Conservation (phyloP, 306 rosid species). For the Adenanthera pavonina region DNA sequence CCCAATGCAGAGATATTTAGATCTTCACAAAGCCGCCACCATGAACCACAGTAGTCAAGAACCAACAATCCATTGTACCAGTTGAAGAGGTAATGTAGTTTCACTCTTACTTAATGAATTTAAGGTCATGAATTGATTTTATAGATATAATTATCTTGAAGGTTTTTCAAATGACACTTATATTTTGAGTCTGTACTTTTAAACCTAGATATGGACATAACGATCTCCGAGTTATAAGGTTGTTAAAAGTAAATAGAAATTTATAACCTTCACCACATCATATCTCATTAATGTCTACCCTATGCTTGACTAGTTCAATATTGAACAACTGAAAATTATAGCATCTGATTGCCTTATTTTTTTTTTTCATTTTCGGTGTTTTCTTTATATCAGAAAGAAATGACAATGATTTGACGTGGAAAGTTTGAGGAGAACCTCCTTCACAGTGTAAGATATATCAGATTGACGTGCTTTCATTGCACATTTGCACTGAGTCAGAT, state of each 20-base stretch:
- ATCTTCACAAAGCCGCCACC: background rate
- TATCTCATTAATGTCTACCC: background rate
- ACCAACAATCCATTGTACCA: background rate
- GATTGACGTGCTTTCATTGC: background rate
- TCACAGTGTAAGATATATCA: background rate
- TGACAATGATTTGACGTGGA: background rate
- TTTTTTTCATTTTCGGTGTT: too few relatives aligned
- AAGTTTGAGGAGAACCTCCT: background rate
- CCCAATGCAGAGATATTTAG: background rate
- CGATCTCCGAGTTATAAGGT: background rate
- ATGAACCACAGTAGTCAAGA: too few relatives aligned
- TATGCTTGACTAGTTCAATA: background rate
- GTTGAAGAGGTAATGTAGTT: background rate
- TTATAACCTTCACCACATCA: background rate
- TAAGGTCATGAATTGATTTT: too few relatives aligned
- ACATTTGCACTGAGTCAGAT: background rate
- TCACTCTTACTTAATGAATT: background rate
- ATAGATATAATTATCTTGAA: too few relatives aligned
- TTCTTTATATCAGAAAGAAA: background rate
- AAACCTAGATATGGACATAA: background rate
- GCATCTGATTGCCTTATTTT: background rate
- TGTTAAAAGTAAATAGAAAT: background rate
- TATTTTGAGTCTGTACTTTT: background rate
- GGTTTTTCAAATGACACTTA: too few relatives aligned
- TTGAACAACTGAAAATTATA: background rate